Conservation (phyloP, 345 rosid species). For the Hevea brasiliensis region DNA sequence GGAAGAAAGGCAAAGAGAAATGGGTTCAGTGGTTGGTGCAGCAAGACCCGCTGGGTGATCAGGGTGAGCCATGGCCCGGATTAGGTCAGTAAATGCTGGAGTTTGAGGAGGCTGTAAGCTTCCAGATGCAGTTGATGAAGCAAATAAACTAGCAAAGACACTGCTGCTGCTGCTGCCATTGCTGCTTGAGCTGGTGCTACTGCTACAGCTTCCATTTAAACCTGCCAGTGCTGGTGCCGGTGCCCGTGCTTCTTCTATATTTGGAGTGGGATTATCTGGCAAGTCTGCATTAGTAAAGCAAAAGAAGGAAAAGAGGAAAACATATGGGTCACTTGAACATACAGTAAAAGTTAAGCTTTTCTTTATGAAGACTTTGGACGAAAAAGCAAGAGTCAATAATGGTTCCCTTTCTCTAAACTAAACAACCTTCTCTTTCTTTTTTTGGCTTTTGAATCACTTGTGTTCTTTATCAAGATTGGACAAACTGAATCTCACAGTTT, state of each 20-base stretch:
- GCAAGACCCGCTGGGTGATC: constrained; percentile 38
- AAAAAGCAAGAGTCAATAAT: constrained; percentile 37
- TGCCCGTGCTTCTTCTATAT: constrained; percentile 44
- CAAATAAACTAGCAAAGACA: constrained; percentile 69
- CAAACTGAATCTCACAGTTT: constrained; percentile 20
- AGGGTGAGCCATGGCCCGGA: constrained; percentile 43
- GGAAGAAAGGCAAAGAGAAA: constrained; percentile 80
- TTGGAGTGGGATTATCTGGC: constrained; percentile 41
- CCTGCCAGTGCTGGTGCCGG: constrained; percentile 20
- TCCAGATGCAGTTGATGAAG: constrained; percentile 61
- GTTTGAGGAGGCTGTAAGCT: constrained; percentile 56
- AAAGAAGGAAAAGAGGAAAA: not conserved
- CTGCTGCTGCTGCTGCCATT: constrained; percentile 51
- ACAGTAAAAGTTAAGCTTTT: constrained; percentile 29
- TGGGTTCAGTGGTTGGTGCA: constrained; percentile 57
- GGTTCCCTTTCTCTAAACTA: constrained; percentile 33
- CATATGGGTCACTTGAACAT: constrained; percentile 8
- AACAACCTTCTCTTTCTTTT: constrained; percentile 22
- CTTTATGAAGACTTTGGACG: constrained; percentile 20
- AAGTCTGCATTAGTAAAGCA: constrained; percentile 43
- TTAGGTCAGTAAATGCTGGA: constrained; percentile 45
- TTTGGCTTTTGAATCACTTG: constrained; percentile 30
- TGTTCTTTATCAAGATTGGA: constrained; percentile 26
- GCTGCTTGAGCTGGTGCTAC: constrained; percentile 49
- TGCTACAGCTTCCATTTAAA: constrained; percentile 51